Percentiles rank a stretch among this genome's conserved stretches.
phyloP scores from a whole-genome alignment of 352 stramenopile genomes.

The Pythium rhizo-oryzae region DNA sequence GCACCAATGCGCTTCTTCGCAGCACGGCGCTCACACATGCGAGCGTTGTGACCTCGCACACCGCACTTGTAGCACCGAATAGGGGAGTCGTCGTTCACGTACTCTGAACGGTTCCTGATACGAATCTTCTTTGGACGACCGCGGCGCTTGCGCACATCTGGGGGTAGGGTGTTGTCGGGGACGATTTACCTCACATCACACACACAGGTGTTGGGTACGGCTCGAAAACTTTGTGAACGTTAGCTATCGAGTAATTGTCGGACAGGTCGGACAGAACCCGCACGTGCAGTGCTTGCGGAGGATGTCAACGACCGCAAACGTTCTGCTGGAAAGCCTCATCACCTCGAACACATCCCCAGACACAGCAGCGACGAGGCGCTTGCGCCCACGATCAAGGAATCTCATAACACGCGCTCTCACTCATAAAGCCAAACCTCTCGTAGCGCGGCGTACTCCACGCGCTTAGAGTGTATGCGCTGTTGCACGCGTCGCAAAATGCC shows the following conservation, averaged over 20 bases:
- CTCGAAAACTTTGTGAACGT: neutral
- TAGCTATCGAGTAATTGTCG: neutral
- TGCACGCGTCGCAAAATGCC: neutral
- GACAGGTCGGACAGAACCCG: slow-evolving; percentile 2
- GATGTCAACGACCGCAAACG: neutral
- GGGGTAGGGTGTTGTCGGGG: neutral
- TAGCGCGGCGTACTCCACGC: neutral
- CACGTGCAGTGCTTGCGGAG: neutral
- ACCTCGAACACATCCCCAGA: neutral
- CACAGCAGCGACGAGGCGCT: neutral
- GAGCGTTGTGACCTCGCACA: neutral
- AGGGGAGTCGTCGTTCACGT: slow-evolving; percentile 9
- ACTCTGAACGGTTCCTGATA: slow-evolving; percentile 9
- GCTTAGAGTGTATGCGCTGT: neutral
- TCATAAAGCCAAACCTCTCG: neutral
- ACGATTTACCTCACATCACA: neutral
- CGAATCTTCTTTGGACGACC: slow-evolving; percentile 5
- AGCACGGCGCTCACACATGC: neutral
- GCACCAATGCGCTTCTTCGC: neutral
- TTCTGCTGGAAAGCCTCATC: neutral
- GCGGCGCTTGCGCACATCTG: neutral
- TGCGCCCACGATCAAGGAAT: neutral
- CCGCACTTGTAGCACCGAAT: neutral
- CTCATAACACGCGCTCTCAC: neutral
- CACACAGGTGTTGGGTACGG: neutral